Evolutionary conservation across 1,284 basidiomycete genomes (phyloP).

Genomic region (Athelia psychrophila): DNA sequence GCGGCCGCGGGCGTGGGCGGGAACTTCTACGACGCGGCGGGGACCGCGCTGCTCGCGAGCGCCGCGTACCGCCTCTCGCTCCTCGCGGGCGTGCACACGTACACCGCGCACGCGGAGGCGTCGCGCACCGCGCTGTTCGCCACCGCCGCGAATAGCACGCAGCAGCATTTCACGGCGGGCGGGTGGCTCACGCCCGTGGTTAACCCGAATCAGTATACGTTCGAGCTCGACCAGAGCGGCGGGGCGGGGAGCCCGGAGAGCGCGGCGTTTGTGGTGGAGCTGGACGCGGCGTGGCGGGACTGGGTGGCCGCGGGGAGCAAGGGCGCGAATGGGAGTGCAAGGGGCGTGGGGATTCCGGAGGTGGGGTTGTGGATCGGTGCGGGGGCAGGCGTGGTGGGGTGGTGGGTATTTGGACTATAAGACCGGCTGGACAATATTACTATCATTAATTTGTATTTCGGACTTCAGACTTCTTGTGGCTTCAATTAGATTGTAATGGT

Average conservation of each 20-base stretch:
- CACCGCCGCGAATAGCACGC: constrained; percentile 10
- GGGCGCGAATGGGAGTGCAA: constrained; percentile 34
- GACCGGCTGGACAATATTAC: no score
- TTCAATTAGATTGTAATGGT: no score
- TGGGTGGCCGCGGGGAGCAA: constrained; percentile 55
- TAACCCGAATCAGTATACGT: constrained; percentile 55
- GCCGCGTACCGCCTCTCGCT: constrained; percentile 71
- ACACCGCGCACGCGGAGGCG: constrained; percentile 57
- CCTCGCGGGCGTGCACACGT: constrained; percentile 44
- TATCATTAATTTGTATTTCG: no score
- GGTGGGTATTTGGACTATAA: not conserved
- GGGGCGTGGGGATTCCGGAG: not conserved
- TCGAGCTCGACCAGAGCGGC: constrained; percentile 16
- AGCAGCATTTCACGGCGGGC: constrained; percentile 48
- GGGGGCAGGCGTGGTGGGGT: not conserved
- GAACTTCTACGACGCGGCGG: constrained; percentile 75
- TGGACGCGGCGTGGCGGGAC: constrained; percentile 71
- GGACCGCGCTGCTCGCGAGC: constrained; percentile 74
- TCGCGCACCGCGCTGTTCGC: constrained; percentile 48
- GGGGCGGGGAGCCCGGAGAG: constrained; percentile 53
- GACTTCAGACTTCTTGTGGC: no score
- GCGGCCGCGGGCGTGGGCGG: constrained; percentile 15
- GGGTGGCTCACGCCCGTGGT: constrained; percentile 73
- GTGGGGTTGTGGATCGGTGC: not conserved
- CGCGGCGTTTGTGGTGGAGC: constrained; percentile 70